A percentile compares a stretch with the other conserved stretches of the same genome.
Conservation (phyloP, 2,329 filamentous ascomycete genomes). For the Sarocladium brachiariae region DNA sequence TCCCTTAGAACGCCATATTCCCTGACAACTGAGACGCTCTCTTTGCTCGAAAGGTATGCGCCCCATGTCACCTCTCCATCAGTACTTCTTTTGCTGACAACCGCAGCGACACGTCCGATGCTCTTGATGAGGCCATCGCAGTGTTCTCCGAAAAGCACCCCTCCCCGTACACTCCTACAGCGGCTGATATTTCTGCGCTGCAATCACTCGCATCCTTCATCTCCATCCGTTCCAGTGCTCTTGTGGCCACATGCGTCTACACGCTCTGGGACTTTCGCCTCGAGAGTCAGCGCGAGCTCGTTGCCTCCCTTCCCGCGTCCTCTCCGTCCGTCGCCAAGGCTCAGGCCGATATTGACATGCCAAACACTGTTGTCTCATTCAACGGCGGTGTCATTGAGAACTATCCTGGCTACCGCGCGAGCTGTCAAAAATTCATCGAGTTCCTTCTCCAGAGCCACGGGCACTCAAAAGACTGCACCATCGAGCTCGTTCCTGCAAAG, state of each 20-base stretch:
- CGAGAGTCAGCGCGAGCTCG: conserved; percentile 35
- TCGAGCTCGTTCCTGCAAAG: conserved; percentile 60
- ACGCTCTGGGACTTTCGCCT: conserved; percentile 52
- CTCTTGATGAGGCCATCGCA: conserved; percentile 36
- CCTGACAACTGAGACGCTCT: conserved; percentile 54
- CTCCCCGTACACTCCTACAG: conserved; percentile 31
- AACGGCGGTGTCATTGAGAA: conserved; percentile 76
- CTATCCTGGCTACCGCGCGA: conserved; percentile 60
- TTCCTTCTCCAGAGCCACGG: conserved; percentile 38
- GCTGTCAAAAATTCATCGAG: conserved; percentile 58
- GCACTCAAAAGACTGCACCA: conserved; percentile 32
- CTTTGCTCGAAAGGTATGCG: conserved; percentile 49
- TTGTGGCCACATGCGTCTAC: conserved; percentile 53
- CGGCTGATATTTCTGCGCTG: conserved; percentile 44
- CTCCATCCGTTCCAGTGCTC: conserved; percentile 50
- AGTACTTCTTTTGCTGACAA: conserved; percentile 3
- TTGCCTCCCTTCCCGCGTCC: conserved; percentile 21
- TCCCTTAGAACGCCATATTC: conserved; percentile 48
- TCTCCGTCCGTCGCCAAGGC: conserved; percentile 35
- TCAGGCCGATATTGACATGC: conserved; percentile 42
- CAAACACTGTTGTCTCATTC: conserved; percentile 59
- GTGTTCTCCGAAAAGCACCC: conserved; percentile 46
- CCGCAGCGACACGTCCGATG: conserved; percentile 36
- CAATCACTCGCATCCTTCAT: conserved; percentile 47
- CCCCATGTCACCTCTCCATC: not conserved